Conservation (phyloP, 1,284 basidiomycete species). For the Apiotrichum brassicae region DNA sequence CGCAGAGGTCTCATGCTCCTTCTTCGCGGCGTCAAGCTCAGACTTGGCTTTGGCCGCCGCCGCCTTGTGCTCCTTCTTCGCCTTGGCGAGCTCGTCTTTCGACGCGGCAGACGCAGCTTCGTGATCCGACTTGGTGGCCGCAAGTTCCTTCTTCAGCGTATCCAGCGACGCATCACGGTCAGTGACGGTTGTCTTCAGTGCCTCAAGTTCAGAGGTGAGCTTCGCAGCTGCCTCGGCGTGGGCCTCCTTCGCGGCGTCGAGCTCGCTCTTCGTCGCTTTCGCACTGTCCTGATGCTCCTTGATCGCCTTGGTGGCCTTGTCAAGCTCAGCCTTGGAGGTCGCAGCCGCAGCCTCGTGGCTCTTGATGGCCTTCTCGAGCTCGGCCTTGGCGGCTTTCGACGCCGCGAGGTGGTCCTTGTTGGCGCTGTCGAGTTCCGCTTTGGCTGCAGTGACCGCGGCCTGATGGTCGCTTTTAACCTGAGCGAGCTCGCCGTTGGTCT, state of each 20-base stretch:
- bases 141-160: slow-evolving; percentile 3
- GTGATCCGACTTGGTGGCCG: background rate
- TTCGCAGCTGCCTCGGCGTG: slow-evolving; percentile 7
- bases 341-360: background rate
- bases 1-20: background rate
- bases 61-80: slow-evolving; percentile 1
- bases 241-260: slow-evolving; percentile 2
- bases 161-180: slow-evolving; percentile 4
- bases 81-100: slow-evolving; percentile 5
- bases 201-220: slow-evolving; percentile 5
- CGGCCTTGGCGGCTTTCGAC: background rate
- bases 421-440: slow-evolving; percentile 4
- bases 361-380: background rate
- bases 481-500: slow-evolving; percentile 1
- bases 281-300: background rate
- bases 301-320: background rate
- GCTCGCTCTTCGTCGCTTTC: background rate
- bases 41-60: background rate
- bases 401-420: background rate
- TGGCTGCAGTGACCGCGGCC: background rate
- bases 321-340: background rate
- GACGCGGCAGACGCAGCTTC: background rate
- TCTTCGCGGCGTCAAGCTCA: background rate
- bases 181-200: background rate
- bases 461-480: slow-evolving; percentile 2